A percentile compares a stretch with the other conserved stretches of the same genome.
phyloP scores from a whole-genome alignment of 2,329 filamentous ascomycete species.

The Calonectria hongkongensis region DNA sequence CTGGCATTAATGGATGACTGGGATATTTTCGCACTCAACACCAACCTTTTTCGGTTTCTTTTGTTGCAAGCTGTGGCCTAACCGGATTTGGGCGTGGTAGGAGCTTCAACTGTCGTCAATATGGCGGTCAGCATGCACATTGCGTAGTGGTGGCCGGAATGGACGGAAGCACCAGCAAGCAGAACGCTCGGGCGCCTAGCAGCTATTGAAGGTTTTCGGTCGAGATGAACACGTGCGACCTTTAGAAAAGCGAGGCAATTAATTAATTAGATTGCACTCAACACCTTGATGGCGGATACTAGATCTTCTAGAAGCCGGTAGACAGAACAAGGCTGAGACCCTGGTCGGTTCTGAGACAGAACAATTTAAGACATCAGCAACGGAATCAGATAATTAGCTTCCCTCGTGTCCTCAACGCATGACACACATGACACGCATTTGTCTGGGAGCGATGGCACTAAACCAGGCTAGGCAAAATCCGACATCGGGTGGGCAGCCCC shows the following conservation, averaged over 20 bases:
- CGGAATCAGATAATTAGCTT: neutral
- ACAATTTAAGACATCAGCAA: neutral
- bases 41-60: neutral
- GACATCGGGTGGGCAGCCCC: conserved; percentile 17
- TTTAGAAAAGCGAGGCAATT: neutral
- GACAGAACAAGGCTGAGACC: conserved; percentile 15
- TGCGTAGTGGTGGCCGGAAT: neutral
- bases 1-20: neutral
- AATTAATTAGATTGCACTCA: neutral
- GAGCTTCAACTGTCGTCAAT: neutral
- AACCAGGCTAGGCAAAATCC: neutral
- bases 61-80: neutral
- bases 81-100: neutral
- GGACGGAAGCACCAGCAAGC: neutral
- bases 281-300: no score
- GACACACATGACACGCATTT: conserved; percentile 23
- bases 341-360: neutral
- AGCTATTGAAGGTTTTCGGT: neutral
- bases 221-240: neutral
- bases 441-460: conserved; percentile 15
- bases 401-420: conserved; percentile 2
- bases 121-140: neutral
- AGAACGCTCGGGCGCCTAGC: neutral
- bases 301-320: no score
- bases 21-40: conserved; percentile 8